These are phyloP conservation scores for Pseudozyma thailandica DNA, from an alignment of 1,284 basidiomycete genomes.

Conservation along the genomic window DNA sequence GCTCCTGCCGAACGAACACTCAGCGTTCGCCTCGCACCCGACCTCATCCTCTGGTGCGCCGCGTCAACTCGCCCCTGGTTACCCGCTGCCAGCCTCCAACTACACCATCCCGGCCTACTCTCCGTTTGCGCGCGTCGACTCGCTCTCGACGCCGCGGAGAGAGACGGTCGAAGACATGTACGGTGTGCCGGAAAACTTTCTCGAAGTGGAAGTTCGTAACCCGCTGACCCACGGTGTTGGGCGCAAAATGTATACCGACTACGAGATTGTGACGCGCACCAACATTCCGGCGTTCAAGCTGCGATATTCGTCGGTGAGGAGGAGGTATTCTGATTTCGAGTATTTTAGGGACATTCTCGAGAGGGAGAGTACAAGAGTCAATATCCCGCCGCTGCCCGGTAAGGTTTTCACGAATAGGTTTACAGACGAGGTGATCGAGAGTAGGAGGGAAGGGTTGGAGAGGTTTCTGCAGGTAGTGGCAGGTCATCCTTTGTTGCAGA, in stretches of 20 bases:
- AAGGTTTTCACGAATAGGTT: conserved; percentile 80
- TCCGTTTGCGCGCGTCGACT: conserved; percentile 66
- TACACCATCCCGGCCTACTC: conserved; percentile 59
- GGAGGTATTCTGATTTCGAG: conserved; percentile 98
- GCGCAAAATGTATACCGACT: conserved; percentile 98
- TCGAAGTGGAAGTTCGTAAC: conserved; percentile 97
- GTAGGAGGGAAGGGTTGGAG: conserved; percentile 89
- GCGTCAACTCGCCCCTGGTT: conserved; percentile 47
- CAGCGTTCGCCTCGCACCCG: conserved; percentile 16
- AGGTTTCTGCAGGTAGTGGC: conserved; percentile 95
- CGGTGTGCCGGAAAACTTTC: conserved; percentile 84
- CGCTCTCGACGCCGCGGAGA: conserved; percentile 40
- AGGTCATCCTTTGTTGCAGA: conserved; percentile 96
- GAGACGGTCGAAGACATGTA: conserved; percentile 90
- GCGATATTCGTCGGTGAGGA: conserved; percentile 89
- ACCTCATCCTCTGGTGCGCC: conserved; percentile 15
- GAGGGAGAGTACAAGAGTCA: conserved; percentile 93
- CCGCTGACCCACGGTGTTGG: conserved; percentile 85
- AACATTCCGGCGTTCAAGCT: conserved; percentile 99
- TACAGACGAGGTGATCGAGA: conserved; percentile 96
- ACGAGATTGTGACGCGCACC: conserved; percentile 97
- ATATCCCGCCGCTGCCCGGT: conserved; percentile 94
- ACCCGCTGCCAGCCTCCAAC: conserved; percentile 51
- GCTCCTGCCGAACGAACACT: conserved; percentile 37
- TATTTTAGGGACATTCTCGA: conserved; percentile 98